Base-by-base conservation (phyloP, 768 basidiomycete species). In the Leccinum subtestaceum region DNA sequence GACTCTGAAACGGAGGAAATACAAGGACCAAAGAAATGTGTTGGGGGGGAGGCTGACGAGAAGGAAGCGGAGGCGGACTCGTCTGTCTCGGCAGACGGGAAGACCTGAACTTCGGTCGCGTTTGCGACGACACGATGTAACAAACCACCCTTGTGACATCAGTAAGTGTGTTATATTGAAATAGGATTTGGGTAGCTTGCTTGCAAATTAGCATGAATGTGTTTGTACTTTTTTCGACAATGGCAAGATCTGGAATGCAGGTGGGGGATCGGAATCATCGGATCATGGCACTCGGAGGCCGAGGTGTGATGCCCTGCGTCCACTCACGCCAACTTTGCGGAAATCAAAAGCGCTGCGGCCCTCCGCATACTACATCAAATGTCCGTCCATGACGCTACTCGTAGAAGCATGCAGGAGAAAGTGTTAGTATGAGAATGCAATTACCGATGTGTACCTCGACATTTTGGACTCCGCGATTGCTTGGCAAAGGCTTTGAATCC, bases 351-450 rank as follows among this genome's bases (percentile, higher is more conserved):
- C 11, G 32, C 57, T 31, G n/a, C 23, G 8, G n/a, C 56, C 32
- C 5, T n/a, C 55, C 21, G 8, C 43, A 11, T 21, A 19, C 19
- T 3, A 45, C 19, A 45, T 19, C 19, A 5, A 45, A 65, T 65
- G 53, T 54, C 64, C 65, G 64, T 64, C 21, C 5, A 36, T 34
- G n/a, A 45, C 10, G 40, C 17, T 43, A 43, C 40, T n/a, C 43
- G 43, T 45, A 45, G 43, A 45, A 45, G 43, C 43, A 45, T 21
- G 43, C 19, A 45, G 43, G 43, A 21, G 19, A 45, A 19, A 45
- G 19, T 45, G 43, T 19, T 11, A 19, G 34, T 34, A 34, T 43
- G 40, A 43, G n/a, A 57, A 17, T 23, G 11, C 59, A 43, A 59
- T 59, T 43, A 43, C 57, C 58, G 58, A 25, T 12, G 11, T 11